Percentiles rank a stretch among this genome's conserved stretches.
Evolutionary conservation across 805 yeast genomes (phyloP).

Genomic region (Saturnispora kantuleensis): DNA sequence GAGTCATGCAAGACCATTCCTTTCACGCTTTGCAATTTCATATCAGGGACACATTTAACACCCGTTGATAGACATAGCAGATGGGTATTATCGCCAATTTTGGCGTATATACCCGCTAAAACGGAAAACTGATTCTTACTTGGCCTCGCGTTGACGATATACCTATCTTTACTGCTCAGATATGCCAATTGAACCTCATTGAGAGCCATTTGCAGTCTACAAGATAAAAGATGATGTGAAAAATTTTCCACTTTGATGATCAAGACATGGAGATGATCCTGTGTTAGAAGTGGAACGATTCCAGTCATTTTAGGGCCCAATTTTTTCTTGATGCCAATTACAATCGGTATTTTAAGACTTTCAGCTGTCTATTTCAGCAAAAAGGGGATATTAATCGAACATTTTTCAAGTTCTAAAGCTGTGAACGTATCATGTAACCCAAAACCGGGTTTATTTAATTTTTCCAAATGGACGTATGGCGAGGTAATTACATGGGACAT

Average conservation of each 20-base stretch:
- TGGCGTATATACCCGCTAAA: constrained; percentile 54
- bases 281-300: no score
- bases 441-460: no score
- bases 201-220: neutral
- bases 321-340: no score
- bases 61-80: constrained; percentile 46
- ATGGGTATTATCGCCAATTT: neutral
- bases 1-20: constrained; percentile 75
- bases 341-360: no score
- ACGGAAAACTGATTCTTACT: constrained; percentile 76
- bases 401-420: no score
- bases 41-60: constrained; percentile 64
- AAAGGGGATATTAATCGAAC: no score
- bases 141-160: constrained; percentile 30
- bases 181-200: constrained; percentile 2
- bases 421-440: no score
- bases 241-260: neutral
- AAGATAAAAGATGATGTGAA: neutral
- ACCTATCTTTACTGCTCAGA: neutral
- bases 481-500: no score
- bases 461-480: no score
- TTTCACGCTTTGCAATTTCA: constrained; percentile 22
- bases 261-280: neutral
- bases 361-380: no score
- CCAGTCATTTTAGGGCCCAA: no score